Percentiles rank a stretch among this genome's conserved stretches.
phyloP scores from a whole-genome alignment of 805 yeast genomes.

The Barnettozyma pratensis region DNA sequence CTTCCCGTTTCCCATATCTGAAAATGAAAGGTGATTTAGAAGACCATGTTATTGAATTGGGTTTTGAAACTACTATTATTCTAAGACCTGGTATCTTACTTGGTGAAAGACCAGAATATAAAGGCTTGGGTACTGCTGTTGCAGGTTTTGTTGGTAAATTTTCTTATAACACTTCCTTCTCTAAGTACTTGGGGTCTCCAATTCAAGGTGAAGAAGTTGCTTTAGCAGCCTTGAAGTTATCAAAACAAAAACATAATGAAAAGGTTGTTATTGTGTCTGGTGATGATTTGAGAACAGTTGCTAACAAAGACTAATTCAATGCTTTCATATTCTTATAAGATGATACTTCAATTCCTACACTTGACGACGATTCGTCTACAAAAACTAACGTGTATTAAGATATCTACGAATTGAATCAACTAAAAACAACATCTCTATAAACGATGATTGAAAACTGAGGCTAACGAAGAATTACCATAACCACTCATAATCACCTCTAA shows the following conservation, averaged over 20 bases:
- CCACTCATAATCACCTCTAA: background rate
- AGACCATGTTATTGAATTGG: slow-evolving; percentile 53
- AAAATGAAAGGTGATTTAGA: slow-evolving; percentile 75
- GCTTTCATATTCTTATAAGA: too few relatives aligned
- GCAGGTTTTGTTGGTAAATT: slow-evolving; percentile 25
- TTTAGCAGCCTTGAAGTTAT: slow-evolving; percentile 40
- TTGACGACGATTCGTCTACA: too few relatives aligned
- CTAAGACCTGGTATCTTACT: slow-evolving; percentile 72
- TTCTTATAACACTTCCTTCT: slow-evolving; percentile 31
- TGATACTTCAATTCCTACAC: too few relatives aligned
- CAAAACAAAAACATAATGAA: slow-evolving; percentile 16
- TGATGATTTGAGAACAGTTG: slow-evolving; percentile 20
- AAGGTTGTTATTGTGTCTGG: slow-evolving; percentile 28
- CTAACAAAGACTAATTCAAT: slow-evolving; percentile 3
- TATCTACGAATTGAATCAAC: too few relatives aligned
- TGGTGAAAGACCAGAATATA: slow-evolving; percentile 50
- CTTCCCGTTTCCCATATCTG: slow-evolving; percentile 56
- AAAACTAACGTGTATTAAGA: too few relatives aligned
- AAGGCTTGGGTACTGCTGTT: slow-evolving; percentile 32
- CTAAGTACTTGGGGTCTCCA: slow-evolving; percentile 35
- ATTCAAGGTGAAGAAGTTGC: slow-evolving; percentile 66
- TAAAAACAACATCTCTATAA: too few relatives aligned
- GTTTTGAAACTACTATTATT: slow-evolving; percentile 68
- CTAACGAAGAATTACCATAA: too few relatives aligned
- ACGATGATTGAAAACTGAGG: too few relatives aligned